Percentiles rank a stretch among this genome's conserved stretches.
Evolutionary conservation across 1,139 yeast species (phyloP).

Genomic region (Saccharomycopsis hybrid): DNA sequence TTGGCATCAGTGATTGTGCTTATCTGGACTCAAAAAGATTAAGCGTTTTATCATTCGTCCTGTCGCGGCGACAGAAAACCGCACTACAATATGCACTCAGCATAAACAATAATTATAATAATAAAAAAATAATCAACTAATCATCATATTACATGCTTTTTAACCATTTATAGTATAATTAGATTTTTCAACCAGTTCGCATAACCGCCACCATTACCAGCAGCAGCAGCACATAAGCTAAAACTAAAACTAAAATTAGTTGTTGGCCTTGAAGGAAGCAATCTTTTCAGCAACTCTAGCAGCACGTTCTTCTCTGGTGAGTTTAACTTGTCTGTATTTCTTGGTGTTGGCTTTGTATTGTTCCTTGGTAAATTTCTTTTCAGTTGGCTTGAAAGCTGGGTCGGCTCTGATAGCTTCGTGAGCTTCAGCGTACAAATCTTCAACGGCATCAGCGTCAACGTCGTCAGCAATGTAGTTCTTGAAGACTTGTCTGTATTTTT

Average conservation of each 20-base stretch:
- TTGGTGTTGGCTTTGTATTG: conserved; percentile 96
- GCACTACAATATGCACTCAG: too few species aligned
- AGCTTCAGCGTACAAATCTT: conserved; percentile 92
- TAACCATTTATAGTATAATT: too few species aligned
- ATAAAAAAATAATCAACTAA: too few species aligned
- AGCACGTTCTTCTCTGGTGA: conserved; percentile 86
- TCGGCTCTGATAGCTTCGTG: conserved; percentile 95
- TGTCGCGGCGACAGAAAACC: too few species aligned
- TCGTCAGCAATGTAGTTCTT: conserved; percentile 95
- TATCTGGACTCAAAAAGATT: too few species aligned
- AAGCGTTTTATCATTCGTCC: too few species aligned
- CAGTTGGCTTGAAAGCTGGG: conserved; percentile 87
- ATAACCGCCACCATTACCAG: too few species aligned
- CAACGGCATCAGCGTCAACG: conserved; percentile 93
- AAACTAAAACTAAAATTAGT: conserved; percentile 30
- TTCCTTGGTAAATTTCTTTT: conserved; percentile 93
- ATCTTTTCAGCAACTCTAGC: conserved; percentile 89
- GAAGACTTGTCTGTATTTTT: conserved; percentile 95
- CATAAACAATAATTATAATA: too few species aligned
- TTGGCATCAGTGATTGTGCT: too few species aligned
- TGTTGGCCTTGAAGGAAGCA: conserved; percentile 66
- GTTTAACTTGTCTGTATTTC: conserved; percentile 84
- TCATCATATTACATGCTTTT: too few species aligned
- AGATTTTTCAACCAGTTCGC: too few species aligned
- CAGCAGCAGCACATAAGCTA: too few species aligned